Evolutionary conservation across 2,329 filamentous ascomycete species (phyloP), one percentile per base, ranked within the genome.

Genomic region (Fusarium sp.): DNA sequence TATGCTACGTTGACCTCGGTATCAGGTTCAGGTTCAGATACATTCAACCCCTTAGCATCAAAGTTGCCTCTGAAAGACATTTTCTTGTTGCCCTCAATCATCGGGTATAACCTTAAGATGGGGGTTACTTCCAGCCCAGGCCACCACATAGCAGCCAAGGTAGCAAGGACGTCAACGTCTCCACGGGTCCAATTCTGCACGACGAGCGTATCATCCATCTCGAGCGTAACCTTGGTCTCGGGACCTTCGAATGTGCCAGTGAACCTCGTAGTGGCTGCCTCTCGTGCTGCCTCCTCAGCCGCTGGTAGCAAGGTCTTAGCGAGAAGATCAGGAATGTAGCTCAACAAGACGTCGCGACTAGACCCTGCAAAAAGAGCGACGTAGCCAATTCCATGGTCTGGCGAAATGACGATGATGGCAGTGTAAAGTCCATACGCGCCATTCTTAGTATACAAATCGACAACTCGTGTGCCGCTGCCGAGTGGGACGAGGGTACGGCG

Each of bases 391-490:
- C 43, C 25, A 8, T 66, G 63, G 2, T 66, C 63, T 1, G 63
- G 48, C 0, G 63, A 66, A 22, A 66, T 25, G 6, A 53, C 62
- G 1, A 66, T 1, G 2, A 54, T 48, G 0, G 63, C 48, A 27
- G 30, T 61, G 25, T 66, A 66, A 8, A 59, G 43, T 0, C 55
- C 48, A 2, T 22, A 46, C 4, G 2, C 62, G 0, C 63, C 63
- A 15, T 66, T 66, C 38, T 66, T 66, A 1, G 62, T 51, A 25
- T 66, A 66, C 1, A 66, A 32, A 16, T 66, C 63, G 0, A 49
- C 22, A 9, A 52, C 22, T 4, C 57, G n/a, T 6, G 24, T 11
- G 11, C 48, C 49, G 7, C 5, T 32, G 1, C 54, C 27, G 15
- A 65, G 20, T 2, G 62, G 58, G 2, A 56, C 4, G 4, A 20